Conservation (phyloP, 2,329 filamentous ascomycete species). For the Colletotrichum sansevieriae region DNA sequence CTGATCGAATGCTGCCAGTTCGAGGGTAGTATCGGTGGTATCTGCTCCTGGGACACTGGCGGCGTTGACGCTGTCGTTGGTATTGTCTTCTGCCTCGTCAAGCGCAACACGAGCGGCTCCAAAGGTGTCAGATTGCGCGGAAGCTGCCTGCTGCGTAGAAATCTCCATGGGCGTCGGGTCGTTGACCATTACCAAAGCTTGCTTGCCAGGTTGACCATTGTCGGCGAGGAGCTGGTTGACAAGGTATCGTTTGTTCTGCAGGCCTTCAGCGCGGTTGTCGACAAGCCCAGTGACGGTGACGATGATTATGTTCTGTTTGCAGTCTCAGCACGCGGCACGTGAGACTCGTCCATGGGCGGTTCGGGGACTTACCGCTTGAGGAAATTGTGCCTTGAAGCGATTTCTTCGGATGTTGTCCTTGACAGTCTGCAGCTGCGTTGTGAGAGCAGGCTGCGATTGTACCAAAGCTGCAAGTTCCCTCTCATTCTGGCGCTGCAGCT, state of each 20-base stretch:
- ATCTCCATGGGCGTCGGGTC: conserved; percentile 53
- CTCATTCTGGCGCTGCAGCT: conserved; percentile 52
- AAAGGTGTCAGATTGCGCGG: conserved; percentile 45
- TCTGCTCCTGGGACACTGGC: conserved; percentile 42
- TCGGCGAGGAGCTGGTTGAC: conserved; percentile 56
- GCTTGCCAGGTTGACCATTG: conserved; percentile 51
- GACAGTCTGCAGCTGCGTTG: conserved; percentile 54
- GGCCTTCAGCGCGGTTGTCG: conserved; percentile 49
- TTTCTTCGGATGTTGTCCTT: conserved; percentile 59
- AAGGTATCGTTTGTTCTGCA: conserved; percentile 53
- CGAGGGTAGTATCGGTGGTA: conserved; percentile 14
- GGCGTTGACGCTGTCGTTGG: conserved; percentile 41
- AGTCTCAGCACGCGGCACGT: conserved; percentile 25
- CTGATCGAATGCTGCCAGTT: conserved; percentile 48
- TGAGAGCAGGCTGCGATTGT: conserved; percentile 52
- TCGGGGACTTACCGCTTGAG: conserved; percentile 50
- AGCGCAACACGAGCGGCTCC: conserved; percentile 26
- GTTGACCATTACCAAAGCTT: conserved; percentile 55
- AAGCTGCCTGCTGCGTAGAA: conserved; percentile 40
- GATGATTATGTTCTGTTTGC: conserved; percentile 52
- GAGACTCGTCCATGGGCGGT: background rate
- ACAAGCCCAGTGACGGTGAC: conserved; percentile 54
- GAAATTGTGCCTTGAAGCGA: conserved; percentile 53
- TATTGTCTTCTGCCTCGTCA: conserved; percentile 25
- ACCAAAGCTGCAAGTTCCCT: conserved; percentile 53